A percentile compares a stretch with the other conserved stretches of the same genome.
Conservation (phyloP, 345 rosid species). For the Pugionium cornutum region DNA sequence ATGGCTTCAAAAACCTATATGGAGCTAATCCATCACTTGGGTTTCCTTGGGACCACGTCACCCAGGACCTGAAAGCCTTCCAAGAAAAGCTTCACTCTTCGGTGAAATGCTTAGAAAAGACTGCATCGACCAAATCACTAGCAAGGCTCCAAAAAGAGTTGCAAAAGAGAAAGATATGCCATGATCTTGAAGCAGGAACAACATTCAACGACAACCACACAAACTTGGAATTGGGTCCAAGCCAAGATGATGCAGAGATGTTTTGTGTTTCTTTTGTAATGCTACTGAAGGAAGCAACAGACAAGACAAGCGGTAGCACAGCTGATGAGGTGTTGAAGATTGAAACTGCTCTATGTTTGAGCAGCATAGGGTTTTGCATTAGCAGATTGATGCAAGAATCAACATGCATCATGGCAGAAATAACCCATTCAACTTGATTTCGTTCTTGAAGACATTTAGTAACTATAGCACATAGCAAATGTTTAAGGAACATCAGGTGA, state of each 20-base stretch:
- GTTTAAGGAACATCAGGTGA: constrained; percentile 15
- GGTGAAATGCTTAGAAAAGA: constrained; percentile 49
- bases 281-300: constrained; percentile 40
- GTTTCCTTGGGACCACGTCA: constrained; percentile 42
- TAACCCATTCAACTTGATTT: constrained; percentile 49
- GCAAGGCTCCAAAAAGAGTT: constrained; percentile 37
- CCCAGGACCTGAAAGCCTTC: constrained; percentile 48
- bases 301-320: constrained; percentile 35
- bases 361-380: constrained; percentile 61
- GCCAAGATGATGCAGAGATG: constrained; percentile 44
- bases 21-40: constrained; percentile 29
- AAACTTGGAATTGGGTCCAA: constrained; percentile 30
- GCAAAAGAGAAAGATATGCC: constrained; percentile 43
- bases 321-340: constrained; percentile 46
- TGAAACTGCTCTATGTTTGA: constrained; percentile 43
- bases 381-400: constrained; percentile 54
- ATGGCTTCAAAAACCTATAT: constrained; percentile 42
- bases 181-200: constrained; percentile 58
- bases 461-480: constrained; percentile 15
- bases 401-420: constrained; percentile 46
- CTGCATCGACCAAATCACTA: constrained; percentile 37
- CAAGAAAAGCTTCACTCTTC: constrained; percentile 42
- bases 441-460: constrained; percentile 12
- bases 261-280: constrained; percentile 44
- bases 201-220: constrained; percentile 31